Evolutionary conservation across 2,329 filamentous ascomycete genomes (phyloP).

Genomic region (Keithomyces neogunnii): DNA sequence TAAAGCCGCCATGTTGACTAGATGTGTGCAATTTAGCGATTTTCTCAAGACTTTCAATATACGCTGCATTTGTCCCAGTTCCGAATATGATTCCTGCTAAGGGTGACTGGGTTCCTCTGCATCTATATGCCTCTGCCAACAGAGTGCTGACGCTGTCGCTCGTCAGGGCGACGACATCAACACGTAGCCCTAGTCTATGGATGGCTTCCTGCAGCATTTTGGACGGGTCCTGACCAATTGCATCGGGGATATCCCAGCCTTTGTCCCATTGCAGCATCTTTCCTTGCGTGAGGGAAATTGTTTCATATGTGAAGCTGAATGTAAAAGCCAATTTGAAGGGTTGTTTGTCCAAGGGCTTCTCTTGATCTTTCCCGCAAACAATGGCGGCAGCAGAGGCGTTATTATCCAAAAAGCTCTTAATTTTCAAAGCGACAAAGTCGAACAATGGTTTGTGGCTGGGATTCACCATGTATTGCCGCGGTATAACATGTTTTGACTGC

Average conservation of each 20-base stretch:
- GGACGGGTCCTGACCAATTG: constrained; percentile 68
- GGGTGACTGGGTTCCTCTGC: constrained; percentile 60
- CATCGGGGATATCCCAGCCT: constrained; percentile 70
- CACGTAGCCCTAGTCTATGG: constrained; percentile 58
- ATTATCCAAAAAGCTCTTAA: constrained; percentile 52
- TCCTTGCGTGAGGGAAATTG: constrained; percentile 64
- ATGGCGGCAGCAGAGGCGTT: background rate
- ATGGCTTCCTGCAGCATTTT: constrained; percentile 63
- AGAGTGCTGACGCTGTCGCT: constrained; percentile 77
- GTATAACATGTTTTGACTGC: constrained; percentile 36
- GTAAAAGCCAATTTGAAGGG: constrained; percentile 18
- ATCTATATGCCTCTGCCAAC: constrained; percentile 71
- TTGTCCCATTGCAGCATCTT: constrained; percentile 73
- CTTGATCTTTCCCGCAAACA: too few relatives aligned
- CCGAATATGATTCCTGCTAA: constrained; percentile 73
- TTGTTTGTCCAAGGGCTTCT: background rate
- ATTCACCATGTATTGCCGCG: constrained; percentile 13
- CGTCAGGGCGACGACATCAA: constrained; percentile 64
- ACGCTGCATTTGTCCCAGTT: constrained; percentile 74
- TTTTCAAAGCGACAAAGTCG: constrained; percentile 64
- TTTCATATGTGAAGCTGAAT: constrained; percentile 61
- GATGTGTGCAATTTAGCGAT: constrained; percentile 44
- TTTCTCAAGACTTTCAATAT: constrained; percentile 62
- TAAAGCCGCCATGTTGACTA: constrained; percentile 42
- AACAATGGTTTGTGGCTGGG: constrained; percentile 51